Conservation (phyloP, 2,329 filamentous ascomycete genomes). For the Penicillium olsonii region DNA sequence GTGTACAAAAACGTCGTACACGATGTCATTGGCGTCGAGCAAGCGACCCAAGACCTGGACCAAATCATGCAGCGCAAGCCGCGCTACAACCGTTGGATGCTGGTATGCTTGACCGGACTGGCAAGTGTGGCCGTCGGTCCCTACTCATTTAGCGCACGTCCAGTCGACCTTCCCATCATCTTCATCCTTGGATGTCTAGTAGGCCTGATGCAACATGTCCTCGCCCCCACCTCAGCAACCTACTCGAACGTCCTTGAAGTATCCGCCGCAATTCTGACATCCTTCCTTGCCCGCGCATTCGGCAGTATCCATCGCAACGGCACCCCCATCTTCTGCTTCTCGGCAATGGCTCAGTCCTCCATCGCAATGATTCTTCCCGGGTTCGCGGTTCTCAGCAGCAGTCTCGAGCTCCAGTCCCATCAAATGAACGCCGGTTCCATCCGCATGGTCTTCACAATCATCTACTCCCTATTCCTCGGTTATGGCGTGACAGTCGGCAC, state of each 20-base stretch:
- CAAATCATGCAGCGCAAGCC: conserved; percentile 58
- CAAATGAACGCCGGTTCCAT: conserved; percentile 66
- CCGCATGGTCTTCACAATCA: conserved; percentile 53
- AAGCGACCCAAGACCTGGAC: conserved; percentile 41
- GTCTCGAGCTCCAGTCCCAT: conserved; percentile 66
- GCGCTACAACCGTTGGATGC: conserved; percentile 54
- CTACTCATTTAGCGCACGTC: conserved; percentile 73
- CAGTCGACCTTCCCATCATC: conserved; percentile 51
- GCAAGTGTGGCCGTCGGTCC: conserved; percentile 74
- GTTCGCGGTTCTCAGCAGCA: conserved; percentile 59
- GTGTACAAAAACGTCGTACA: conserved; percentile 49
- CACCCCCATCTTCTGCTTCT: conserved; percentile 63
- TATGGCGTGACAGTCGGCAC: conserved; percentile 70
- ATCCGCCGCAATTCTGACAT: conserved; percentile 63
- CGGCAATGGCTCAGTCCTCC: conserved; percentile 46
- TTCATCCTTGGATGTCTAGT: conserved; percentile 74
- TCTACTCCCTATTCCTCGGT: conserved; percentile 69
- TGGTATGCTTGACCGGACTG: conserved; percentile 69
- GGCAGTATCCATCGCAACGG: conserved; percentile 58
- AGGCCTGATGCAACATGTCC: conserved; percentile 70
- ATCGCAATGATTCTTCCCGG: conserved; percentile 71
- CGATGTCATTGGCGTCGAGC: conserved; percentile 42
- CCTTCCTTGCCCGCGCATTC: conserved; percentile 66
- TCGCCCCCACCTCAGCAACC: conserved; percentile 73
- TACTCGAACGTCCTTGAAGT: conserved; percentile 41